These are phyloP conservation scores for Fomitiporia mediterranea DNA, from an alignment of 1,284 basidiomycete species.

Conservation along the genomic window DNA sequence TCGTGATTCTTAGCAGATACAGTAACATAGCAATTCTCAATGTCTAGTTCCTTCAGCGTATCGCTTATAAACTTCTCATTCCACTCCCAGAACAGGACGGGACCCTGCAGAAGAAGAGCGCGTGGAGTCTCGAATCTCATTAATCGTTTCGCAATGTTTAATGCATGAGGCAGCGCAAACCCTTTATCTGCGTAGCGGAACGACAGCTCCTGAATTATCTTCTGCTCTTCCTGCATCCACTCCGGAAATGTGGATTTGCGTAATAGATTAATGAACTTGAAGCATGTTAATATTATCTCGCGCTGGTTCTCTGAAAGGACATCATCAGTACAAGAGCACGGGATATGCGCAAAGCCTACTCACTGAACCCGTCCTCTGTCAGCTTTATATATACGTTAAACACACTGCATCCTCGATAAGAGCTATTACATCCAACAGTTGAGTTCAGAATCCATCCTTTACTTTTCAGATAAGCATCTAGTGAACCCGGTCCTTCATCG, in stretches of 20 bases:
- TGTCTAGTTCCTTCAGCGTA: no score
- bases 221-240: conserved; percentile 65
- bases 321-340: not conserved
- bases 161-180: conserved; percentile 77
- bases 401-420: conserved; percentile 81
- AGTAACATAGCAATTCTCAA: no score
- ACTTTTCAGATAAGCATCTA: conserved; percentile 81
- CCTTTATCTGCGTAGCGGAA: conserved; percentile 91
- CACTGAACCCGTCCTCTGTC: conserved; percentile 84
- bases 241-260: no score
- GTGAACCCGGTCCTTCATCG: no score
- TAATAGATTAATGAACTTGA: conserved; percentile 34
- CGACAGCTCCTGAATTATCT: conserved; percentile 66
- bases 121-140: conserved; percentile 81
- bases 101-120: conserved; percentile 73
- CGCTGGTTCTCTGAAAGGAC: not conserved
- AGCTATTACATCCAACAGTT: conserved; percentile 66
- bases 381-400: conserved; percentile 83
- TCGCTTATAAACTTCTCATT: no score
- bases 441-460: conserved; percentile 89
- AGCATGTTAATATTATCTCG: conserved; percentile 27
- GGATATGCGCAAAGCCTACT: conserved; percentile 26
- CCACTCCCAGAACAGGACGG: conserved; percentile 76
- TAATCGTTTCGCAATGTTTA: conserved; percentile 67
- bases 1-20: no score